Evolutionary conservation across 75 land plant species (phyloP), one percentile per base, ranked within the genome.

Genomic region (Isoetes taiwanensis): DNA sequence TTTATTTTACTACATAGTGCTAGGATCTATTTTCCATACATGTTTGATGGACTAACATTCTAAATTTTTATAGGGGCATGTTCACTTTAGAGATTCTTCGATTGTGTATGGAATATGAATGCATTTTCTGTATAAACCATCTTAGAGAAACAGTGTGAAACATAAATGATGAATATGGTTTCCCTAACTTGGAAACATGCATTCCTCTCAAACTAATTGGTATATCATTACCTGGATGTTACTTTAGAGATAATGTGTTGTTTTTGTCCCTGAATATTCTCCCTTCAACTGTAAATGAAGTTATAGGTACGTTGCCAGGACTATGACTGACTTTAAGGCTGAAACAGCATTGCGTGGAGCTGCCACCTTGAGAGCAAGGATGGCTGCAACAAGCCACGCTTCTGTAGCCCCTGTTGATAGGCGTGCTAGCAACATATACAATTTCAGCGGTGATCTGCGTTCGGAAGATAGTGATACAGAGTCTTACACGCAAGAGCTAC

Each of bases 391-490:
- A 78, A 90, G 81, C 55, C 72, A 82, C 41, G 93, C 97, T 9
- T 72, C 86, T 0, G 93, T 90, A 38, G 82, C 83, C 5, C 97
- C 93, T 14, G 78, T 80, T 43, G 93, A 90, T 50, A 82, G 76
- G 62, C 79, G 80, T 1, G 40, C 27, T 37, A 57, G 62, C 34
- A 27, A 23, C 37, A 9, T 40, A 2, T 5, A 30, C 28, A 67
- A 74, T 46, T 71, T 41, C 54, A 82, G 79, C 34, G 82, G 78
- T 6, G 93, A 90, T 48, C 72, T 80, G 12, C 63, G 63, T 17
- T 70, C 72, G 3, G 86, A 90, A 1, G 87, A 84, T 28, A 74
- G 76, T 58, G 80, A 82, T 60, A 61, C 79, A 0, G 87, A 82
- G 27, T 54, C 64, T 23, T 83, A 76, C 32, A 77, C 69, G 32